Evolutionary conservation across 2,329 filamentous ascomycete species (phyloP).

Genomic region (Colletotrichum australisinense): DNA sequence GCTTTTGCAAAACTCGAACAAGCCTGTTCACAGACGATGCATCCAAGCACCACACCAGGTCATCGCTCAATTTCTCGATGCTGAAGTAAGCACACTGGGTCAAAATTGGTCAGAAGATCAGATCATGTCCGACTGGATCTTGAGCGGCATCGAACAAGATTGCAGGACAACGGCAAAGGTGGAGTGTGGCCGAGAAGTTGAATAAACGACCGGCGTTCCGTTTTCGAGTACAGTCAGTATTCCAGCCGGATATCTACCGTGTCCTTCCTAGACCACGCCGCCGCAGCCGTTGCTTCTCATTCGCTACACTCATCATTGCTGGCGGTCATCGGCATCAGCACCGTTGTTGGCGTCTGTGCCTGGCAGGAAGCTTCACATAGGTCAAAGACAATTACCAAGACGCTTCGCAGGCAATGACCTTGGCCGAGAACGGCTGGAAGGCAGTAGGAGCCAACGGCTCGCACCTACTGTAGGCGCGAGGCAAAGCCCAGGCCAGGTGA

Average conservation of each 20-base stretch:
- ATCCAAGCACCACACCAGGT: not conserved
- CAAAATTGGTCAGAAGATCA: slow-evolving; percentile 8
- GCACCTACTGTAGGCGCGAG: slow-evolving; percentile 3
- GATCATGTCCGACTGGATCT: slow-evolving; percentile 1
- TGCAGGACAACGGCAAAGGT: slow-evolving; percentile 16
- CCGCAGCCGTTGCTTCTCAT: not conserved
- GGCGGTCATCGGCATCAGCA: not conserved
- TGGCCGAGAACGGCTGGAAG: not conserved
- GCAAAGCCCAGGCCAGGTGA: slow-evolving; percentile 18
- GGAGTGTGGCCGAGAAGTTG: not conserved
- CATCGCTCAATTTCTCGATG: not conserved
- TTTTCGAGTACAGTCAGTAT: not conserved
- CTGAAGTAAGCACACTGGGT: slow-evolving; percentile 1
- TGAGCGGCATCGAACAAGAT: slow-evolving; percentile 13
- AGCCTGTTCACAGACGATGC: not conserved
- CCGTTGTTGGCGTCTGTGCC: not conserved
- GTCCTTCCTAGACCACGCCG: not conserved
- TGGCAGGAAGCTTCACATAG: not conserved
- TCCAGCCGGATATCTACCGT: no score
- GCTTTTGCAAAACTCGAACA: not conserved
- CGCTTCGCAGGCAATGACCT: not conserved
- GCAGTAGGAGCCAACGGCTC: slow-evolving; percentile 21
- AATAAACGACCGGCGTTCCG: not conserved
- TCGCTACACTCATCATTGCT: not conserved
- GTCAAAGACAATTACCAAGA: not conserved